Evolutionary conservation across 108 stramenopile genomes (phyloP).

Genomic region (Hondaea fermentalgiana): DNA sequence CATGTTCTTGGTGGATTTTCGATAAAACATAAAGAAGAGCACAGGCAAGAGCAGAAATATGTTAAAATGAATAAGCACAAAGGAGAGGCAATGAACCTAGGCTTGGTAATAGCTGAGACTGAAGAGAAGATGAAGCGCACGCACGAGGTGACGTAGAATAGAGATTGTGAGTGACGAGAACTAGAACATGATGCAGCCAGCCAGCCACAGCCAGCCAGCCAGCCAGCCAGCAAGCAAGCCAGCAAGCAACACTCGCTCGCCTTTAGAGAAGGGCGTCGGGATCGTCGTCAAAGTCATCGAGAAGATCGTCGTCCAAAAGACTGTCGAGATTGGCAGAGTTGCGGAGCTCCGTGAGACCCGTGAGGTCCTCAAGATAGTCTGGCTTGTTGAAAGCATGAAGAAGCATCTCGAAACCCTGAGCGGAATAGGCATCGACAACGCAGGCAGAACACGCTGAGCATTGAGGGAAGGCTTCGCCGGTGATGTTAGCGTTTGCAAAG

Average conservation of each 20-base stretch:
- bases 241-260: background rate
- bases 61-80: no score
- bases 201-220: no score
- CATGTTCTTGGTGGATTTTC: no score
- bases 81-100: no score
- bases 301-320: background rate
- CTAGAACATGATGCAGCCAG: no score
- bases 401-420: constrained; percentile 66
- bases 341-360: constrained; percentile 19
- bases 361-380: constrained; percentile 40
- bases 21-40: no score
- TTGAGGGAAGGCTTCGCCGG: constrained; percentile 69
- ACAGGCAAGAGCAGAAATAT: no score
- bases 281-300: background rate
- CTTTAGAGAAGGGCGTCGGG: background rate
- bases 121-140: no score
- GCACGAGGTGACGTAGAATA: no score
- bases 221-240: no score
- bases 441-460: constrained; percentile 80
- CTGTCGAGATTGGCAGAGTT: background rate
- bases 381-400: constrained; percentile 64
- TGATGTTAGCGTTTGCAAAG: constrained; percentile 81
- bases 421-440: constrained; percentile 67
- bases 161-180: no score
- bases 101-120: no score